Percentiles rank a stretch among this genome's conserved stretches.
phyloP scores from a whole-genome alignment of 441 rosid genomes.

The Pelargonium australe region DNA sequence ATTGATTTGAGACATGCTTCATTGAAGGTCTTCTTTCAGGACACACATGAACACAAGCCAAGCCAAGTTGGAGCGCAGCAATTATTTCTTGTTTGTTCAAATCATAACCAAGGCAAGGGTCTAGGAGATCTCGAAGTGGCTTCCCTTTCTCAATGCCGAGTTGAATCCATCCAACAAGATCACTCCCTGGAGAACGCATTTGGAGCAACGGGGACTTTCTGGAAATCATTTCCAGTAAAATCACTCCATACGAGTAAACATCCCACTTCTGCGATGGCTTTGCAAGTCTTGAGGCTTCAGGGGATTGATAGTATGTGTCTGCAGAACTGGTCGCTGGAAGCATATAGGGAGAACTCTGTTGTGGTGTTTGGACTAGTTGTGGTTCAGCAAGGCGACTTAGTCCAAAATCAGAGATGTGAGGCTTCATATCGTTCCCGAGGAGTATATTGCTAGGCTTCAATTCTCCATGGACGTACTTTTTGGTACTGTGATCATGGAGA shows the following conservation, averaged over 20 bases:
- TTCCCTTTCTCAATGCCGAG: constrained; percentile 30
- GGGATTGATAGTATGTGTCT: constrained; percentile 41
- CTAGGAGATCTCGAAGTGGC: constrained; percentile 37
- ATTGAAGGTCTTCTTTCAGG: constrained; percentile 52
- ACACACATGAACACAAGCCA: constrained; percentile 38
- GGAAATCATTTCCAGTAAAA: constrained; percentile 43
- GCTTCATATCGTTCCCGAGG: constrained; percentile 46
- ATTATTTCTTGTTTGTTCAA: constrained; percentile 32
- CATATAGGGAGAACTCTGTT: constrained; percentile 39
- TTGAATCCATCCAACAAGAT: constrained; percentile 47
- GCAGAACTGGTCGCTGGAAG: constrained; percentile 21
- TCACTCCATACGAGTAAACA: constrained; percentile 52
- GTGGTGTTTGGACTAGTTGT: constrained; percentile 26
- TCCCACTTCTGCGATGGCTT: constrained; percentile 74
- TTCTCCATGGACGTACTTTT: constrained; percentile 54
- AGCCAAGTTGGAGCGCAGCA: constrained; percentile 31
- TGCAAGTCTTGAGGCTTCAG: constrained; percentile 38
- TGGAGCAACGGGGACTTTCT: constrained; percentile 44
- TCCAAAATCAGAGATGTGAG: constrained; percentile 53
- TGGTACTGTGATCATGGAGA: constrained; percentile 48
- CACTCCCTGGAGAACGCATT: constrained; percentile 26
- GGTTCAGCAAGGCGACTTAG: constrained; percentile 35
- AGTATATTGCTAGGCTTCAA: constrained; percentile 51
- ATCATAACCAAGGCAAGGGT: constrained; percentile 36
- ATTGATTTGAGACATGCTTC: constrained; percentile 22